Evolutionary conservation across 2,329 filamentous ascomycete species (phyloP), one percentile per base, ranked within the genome.

Genomic region (Nigrospora sphaerica): DNA sequence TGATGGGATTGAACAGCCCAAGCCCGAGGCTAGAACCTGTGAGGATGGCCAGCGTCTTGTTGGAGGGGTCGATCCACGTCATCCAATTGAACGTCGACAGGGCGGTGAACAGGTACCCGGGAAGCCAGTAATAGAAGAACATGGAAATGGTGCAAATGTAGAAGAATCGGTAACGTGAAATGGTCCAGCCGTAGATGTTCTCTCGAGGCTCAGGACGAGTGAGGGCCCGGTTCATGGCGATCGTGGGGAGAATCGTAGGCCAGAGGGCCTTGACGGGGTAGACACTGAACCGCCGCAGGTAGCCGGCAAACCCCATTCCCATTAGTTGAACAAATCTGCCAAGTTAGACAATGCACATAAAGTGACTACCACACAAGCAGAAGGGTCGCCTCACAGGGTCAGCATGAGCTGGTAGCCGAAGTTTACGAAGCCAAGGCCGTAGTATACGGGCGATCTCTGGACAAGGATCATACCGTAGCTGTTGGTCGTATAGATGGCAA

Each of bases 71-170:
- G 36, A 75, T 69, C 68, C 72, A 76, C 39, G 70, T 72, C 11
- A 71, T 60, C 56, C 70, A 72, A 42, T 68, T 65, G 46, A 75
- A 70, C 6, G 72, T 69, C 12, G 69, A 72, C 6, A 79, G 62
- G 1, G 66, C 71, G 41, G 69, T 72, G 54, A 68, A 75, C 2
- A 78, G 58, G 28, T 75, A 63, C 12, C 67, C 75, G 0, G 74
- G 76, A 36, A 80, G 68, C 65, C 72, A 79, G 55, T 80, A 79
- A 62, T 75, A 77, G 39, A 61, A 53, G 49, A 75, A 74, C 49
- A 72, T 68, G 17, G 52, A 67, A 1, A 59, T 44, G 0, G 66
- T 62, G 1, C 74, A 63, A 44, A 68, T 61, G 35, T 67, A 62
- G 43, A 75, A 75, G 57, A 68, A 74, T 34, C 67, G 62, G 46